Percentiles rank a stretch among this genome's conserved stretches.
Evolutionary conservation across 1,139 yeast species (phyloP).

Genomic region (Kluyveromyces sp.): DNA sequence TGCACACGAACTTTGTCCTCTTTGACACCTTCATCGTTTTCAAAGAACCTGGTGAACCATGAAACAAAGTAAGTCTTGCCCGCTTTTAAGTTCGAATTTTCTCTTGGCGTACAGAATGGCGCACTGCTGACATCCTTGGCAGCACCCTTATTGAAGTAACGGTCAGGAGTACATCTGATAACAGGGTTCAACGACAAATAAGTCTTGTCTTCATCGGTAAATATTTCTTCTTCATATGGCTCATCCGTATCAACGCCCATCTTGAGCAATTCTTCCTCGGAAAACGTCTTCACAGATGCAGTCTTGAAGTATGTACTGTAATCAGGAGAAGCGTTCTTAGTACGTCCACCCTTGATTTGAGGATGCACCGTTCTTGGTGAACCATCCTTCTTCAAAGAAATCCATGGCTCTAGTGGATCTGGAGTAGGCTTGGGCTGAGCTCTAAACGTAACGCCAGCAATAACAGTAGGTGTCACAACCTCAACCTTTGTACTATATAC

Average conservation of each 20-base stretch:
- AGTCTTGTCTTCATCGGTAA: conserved; percentile 57
- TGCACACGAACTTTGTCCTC: conserved; percentile 56
- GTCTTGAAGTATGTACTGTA: conserved; percentile 73
- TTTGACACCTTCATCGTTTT: conserved; percentile 33
- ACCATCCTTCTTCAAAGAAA: conserved; percentile 68
- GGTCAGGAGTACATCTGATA: conserved; percentile 77
- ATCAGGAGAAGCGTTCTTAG: conserved; percentile 59
- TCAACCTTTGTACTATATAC: conserved; percentile 49
- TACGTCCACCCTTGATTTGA: conserved; percentile 59
- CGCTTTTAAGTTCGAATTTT: conserved; percentile 44
- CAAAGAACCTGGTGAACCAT: conserved; percentile 65
- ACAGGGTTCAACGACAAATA: conserved; percentile 67
- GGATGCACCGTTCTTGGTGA: conserved; percentile 75
- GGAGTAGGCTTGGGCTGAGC: conserved; percentile 59
- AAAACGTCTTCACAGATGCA: conserved; percentile 48
- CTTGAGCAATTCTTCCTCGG: conserved; percentile 57
- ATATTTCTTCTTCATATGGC: conserved; percentile 44
- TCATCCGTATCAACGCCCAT: conserved; percentile 62
- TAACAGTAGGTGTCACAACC: conserved; percentile 71
- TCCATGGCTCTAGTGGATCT: conserved; percentile 73
- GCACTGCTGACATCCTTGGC: conserved; percentile 50
- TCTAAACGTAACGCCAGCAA: conserved; percentile 73
- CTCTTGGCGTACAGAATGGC: conserved; percentile 79
- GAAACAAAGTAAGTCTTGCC: conserved; percentile 66
- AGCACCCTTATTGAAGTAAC: conserved; percentile 56